Evolutionary conservation across 441 rosid species (phyloP), one percentile per base, ranked within the genome.

Genomic region (Arabidopsis lyrata): DNA sequence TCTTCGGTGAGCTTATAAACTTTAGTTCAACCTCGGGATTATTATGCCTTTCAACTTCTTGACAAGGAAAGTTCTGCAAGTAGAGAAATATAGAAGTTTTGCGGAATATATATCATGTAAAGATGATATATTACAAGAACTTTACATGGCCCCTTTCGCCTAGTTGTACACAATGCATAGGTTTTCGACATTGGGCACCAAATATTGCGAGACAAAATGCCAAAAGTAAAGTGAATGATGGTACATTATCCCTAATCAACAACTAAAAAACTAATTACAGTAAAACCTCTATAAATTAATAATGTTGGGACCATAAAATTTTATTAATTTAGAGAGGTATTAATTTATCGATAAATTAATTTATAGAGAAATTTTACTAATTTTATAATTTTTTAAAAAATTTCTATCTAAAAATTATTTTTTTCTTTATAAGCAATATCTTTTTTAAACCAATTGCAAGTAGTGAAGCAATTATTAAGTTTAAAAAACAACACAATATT

Each of bases 1-100:
- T 71, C 60, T 70, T 70, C 35, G 29, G 54, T 52, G 52, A 39
- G 66, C 71, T 74, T 81, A 83, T 94, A 71, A 90, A 92, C 99
- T 90, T 90, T 27, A 94, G 87, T 81, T 94, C 97, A 82, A 90
- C 95, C 84, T 94, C 99, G 42, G 97, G 99, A 79, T 94, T 94
- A 82, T 94, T 94, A 83, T 94, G 97, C 85, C 99, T 85, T 76
- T 94, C 99, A 75, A 94, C 99, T 86, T 94, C 99, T 86, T 94
- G 97, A 82, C 97, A 94, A 59, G 97, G 99, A 78, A 94, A 94
- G 77, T 90, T 94, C 97, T 92, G 86, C 81, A 68, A 64, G 63
- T 11, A 78, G 31, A 64, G 54, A 63, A 41, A 41, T 34, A 16
- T 4, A 55, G 36, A 76, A 13, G 36, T 70, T 29, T 24, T 65